Percentiles rank a stretch among this genome's conserved stretches.
Evolutionary conservation across 345 rosid species (phyloP).

Genomic region (Toxicodendron radicans): DNA sequence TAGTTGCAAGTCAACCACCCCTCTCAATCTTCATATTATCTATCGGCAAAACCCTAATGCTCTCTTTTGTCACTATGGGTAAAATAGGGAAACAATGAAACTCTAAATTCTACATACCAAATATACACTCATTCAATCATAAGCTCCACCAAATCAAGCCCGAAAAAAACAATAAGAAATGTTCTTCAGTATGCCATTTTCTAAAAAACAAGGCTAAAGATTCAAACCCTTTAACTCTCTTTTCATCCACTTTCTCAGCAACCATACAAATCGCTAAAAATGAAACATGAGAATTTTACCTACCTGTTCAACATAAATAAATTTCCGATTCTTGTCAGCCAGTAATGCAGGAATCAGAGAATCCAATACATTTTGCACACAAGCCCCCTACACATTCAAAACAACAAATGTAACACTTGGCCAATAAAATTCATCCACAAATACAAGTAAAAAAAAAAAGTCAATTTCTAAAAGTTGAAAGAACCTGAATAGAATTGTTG

Average conservation of each 20-base stretch:
- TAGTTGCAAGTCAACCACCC: background rate
- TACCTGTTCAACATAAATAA: constrained; percentile 84
- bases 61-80: background rate
- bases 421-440: background rate
- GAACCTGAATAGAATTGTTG: constrained; percentile 95
- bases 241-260: background rate
- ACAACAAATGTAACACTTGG: background rate
- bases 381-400: constrained; percentile 61
- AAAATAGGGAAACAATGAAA: background rate
- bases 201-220: background rate
- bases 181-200: background rate
- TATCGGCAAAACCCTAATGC: background rate
- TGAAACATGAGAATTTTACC: constrained; percentile 22
- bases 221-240: background rate
- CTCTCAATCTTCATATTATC: background rate
- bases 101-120: background rate
- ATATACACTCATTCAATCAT: background rate
- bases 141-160: background rate
- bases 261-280: constrained; percentile 4
- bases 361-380: constrained; percentile 93
- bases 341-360: constrained; percentile 80
- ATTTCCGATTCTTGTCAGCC: constrained; percentile 88
- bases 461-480: background rate
- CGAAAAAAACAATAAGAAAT: background rate
- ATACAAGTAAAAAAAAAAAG: background rate